phyloP scores from a whole-genome alignment of 2,329 filamentous ascomycete genomes.

The Plenodomus lindquistii region DNA sequence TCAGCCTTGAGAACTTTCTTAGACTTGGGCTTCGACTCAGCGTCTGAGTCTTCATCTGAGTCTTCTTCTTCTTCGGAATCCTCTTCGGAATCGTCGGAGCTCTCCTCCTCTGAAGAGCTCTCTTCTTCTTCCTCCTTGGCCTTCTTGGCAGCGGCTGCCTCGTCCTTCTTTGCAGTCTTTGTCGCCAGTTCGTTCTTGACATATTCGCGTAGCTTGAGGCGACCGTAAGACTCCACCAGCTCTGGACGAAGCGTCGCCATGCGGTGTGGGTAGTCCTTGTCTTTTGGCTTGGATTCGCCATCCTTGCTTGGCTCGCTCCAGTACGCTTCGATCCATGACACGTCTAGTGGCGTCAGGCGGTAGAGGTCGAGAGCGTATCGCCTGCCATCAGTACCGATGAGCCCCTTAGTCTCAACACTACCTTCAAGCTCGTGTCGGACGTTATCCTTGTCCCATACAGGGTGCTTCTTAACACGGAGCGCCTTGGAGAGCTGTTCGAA shows the following conservation, averaged over 20 bases:
- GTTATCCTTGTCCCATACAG: slow-evolving; percentile 96
- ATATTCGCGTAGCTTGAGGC: slow-evolving; percentile 86
- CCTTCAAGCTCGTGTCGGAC: slow-evolving; percentile 89
- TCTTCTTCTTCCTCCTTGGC: slow-evolving; percentile 44
- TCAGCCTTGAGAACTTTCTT: slow-evolving; percentile 25
- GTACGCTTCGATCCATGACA: slow-evolving; percentile 84
- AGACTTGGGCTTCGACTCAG: slow-evolving; percentile 46
- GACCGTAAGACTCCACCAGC: slow-evolving; percentile 82
- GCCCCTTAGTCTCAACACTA: slow-evolving; percentile 95
- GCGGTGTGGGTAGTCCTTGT: slow-evolving; percentile 78
- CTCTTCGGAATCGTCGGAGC: slow-evolving; percentile 28
- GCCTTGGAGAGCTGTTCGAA: slow-evolving; percentile 92
- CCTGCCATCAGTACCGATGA: slow-evolving; percentile 93
- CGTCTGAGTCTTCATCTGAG: slow-evolving; percentile 75
- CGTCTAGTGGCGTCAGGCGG: slow-evolving; percentile 88
- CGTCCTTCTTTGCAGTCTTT: slow-evolving; percentile 41
- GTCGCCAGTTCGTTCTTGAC: slow-evolving; percentile 71
- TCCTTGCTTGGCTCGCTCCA: slow-evolving; percentile 50
- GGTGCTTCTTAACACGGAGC: slow-evolving; percentile 88
- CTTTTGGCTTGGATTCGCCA: slow-evolving; percentile 54
- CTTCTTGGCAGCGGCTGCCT: slow-evolving; percentile 40
- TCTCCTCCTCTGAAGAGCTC: slow-evolving; percentile 30
- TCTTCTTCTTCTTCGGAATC: slow-evolving; percentile 55
- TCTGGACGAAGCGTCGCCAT: slow-evolving; percentile 95
- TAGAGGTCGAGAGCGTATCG: slow-evolving; percentile 98